A percentile compares a stretch with the other conserved stretches of the same genome.
Conservation (phyloP, 2,329 filamentous ascomycete genomes). For the Massarina eburnea region DNA sequence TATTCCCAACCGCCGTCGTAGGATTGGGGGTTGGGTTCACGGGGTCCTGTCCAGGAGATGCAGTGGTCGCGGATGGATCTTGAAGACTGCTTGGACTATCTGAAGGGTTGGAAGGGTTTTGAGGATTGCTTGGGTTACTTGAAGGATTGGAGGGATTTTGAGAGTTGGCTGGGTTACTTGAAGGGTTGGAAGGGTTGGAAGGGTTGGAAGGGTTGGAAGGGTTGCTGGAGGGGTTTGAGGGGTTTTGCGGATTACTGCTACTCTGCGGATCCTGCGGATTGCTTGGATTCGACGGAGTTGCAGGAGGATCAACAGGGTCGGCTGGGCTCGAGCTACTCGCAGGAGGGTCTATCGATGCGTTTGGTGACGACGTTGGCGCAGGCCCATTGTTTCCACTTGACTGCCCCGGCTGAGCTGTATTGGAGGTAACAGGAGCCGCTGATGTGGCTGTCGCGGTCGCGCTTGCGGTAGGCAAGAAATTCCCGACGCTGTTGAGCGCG, state of each 20-base stretch:
- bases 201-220: no score
- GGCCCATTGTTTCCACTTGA: conserved; percentile 2
- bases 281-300: no score
- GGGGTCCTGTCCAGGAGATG: not conserved
- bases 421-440: not conserved
- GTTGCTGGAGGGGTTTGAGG: no score
- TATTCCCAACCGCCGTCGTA: not conserved
- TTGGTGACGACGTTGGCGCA: not conserved
- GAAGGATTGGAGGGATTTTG: no score
- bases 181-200: no score
- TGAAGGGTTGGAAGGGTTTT: not conserved
- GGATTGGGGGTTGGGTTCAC: conserved; percentile 4
- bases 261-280: no score
- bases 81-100: not conserved
- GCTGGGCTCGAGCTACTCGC: no score
- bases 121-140: not conserved
- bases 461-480: conserved; percentile 9
- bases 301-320: no score
- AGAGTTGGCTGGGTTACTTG: no score
- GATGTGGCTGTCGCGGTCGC: conserved; percentile 4
- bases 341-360: no score
- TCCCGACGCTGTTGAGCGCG: conserved; percentile 9
- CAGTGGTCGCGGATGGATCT: not conserved
- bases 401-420: conserved; percentile 10
- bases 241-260: no score